Percentiles rank a stretch among this genome's conserved stretches.
Conservation (phyloP, 2,329 filamentous ascomycete species). For the Ceratocystis huliohia region DNA sequence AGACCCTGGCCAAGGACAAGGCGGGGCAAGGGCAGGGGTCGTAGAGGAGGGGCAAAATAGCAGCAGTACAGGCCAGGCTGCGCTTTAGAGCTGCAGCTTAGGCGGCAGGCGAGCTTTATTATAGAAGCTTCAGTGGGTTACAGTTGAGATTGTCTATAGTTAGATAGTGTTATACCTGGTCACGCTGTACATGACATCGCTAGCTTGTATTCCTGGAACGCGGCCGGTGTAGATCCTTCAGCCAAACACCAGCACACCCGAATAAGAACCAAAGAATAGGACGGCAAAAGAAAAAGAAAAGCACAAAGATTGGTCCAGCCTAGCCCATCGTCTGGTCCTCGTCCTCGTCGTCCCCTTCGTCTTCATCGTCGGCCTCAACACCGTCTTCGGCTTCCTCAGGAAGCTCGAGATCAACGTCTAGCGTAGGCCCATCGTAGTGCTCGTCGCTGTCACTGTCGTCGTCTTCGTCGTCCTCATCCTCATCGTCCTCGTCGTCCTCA, state of each 20-base stretch:
- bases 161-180: too few species aligned
- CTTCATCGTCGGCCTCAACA: slow-evolving; percentile 16
- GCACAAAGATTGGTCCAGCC: background rate
- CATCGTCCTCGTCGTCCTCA: slow-evolving; percentile 23
- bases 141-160: too few species aligned
- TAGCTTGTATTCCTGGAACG: too few species aligned
- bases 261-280: too few species aligned
- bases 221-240: too few species aligned
- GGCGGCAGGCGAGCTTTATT: too few species aligned
- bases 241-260: too few species aligned
- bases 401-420: slow-evolving; percentile 4
- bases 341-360: slow-evolving; percentile 13
- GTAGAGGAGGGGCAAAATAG: background rate
- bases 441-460: slow-evolving; percentile 16
- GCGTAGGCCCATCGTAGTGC: slow-evolving; percentile 18
- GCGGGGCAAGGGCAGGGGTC: background rate
- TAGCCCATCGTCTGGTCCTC: slow-evolving; percentile 15
- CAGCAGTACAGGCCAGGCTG: background rate
- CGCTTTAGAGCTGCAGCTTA: too few species aligned
- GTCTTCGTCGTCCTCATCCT: slow-evolving; percentile 21
- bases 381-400: slow-evolving; percentile 22
- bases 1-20: background rate
- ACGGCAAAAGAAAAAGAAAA: too few species aligned
- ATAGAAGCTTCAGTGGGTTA: too few species aligned
- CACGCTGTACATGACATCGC: too few species aligned